Percentiles rank a stretch among this genome's conserved stretches.
Conservation (phyloP, 1,284 basidiomycete species). For the Trametes sp. region DNA sequence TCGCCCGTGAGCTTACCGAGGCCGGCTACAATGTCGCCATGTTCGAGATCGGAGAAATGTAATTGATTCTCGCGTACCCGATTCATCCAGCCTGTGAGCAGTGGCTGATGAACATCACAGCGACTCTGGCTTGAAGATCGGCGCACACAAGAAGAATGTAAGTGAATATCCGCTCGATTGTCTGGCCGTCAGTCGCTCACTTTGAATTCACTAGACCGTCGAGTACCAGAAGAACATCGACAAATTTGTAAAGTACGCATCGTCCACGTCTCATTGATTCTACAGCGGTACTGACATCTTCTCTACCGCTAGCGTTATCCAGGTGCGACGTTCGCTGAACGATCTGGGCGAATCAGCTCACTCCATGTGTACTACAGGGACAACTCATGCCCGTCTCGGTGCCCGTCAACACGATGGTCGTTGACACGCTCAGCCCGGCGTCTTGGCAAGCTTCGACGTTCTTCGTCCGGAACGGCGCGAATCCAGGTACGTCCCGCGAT, state of each 20-base stretch:
- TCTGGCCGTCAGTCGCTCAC: neutral
- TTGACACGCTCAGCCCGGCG: slow-evolving; percentile 30
- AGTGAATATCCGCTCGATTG: neutral
- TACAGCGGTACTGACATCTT: neutral
- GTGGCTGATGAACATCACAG: slow-evolving; percentile 2
- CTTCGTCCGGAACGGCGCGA: slow-evolving; percentile 15
- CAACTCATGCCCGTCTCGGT: slow-evolving; percentile 34
- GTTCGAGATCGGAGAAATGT: slow-evolving; percentile 36
- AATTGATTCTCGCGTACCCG: neutral
- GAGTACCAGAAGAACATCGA: slow-evolving; percentile 44
- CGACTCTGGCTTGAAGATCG: slow-evolving; percentile 25
- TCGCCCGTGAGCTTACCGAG: slow-evolving; percentile 37
- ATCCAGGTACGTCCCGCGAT: slow-evolving; percentile 14
- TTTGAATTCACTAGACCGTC: slow-evolving; percentile 9
- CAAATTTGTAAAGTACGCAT: slow-evolving; percentile 39
- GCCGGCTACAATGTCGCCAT: slow-evolving; percentile 34
- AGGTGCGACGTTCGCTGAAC: neutral
- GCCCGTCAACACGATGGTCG: slow-evolving; percentile 25
- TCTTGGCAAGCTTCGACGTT: slow-evolving; percentile 20
- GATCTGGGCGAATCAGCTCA: too few relatives aligned
- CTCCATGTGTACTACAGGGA: slow-evolving; percentile 20
- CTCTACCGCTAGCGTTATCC: neutral
- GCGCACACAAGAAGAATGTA: slow-evolving; percentile 43
- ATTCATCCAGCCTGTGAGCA: neutral
- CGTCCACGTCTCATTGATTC: neutral